Percentiles rank a stretch among this genome's conserved stretches.
phyloP scores from a whole-genome alignment of 176 grass and related monocot genomes.

The Pontederia crassipes region DNA sequence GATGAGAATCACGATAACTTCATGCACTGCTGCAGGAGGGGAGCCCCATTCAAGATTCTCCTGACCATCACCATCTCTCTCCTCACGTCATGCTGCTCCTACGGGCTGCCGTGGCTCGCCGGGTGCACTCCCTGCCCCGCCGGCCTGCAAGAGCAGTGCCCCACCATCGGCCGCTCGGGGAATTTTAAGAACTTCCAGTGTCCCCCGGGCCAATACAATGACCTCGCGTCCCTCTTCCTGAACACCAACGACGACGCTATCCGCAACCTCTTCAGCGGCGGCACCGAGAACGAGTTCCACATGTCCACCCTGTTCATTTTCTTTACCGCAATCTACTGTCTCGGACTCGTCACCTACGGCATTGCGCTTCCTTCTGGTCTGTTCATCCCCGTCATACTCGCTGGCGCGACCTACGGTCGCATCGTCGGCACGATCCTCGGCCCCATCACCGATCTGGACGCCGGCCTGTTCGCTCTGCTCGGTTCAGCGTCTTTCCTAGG shows the following conservation, averaged over 20 bases:
- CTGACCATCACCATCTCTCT: constrained; percentile 67
- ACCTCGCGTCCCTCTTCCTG: constrained; percentile 88
- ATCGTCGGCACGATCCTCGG: constrained; percentile 70
- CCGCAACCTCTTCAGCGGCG: constrained; percentile 76
- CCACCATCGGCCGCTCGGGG: constrained; percentile 68
- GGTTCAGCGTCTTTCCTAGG: constrained; percentile 78
- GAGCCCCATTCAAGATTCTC: constrained; percentile 80
- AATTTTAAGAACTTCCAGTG: constrained; percentile 94
- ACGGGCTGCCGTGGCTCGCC: constrained; percentile 83
- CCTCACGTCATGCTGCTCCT: constrained; percentile 72
- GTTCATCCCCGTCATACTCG: constrained; percentile 86
- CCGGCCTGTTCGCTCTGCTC: constrained; percentile 76
- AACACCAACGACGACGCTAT: constrained; percentile 94
- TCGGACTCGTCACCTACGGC: constrained; percentile 76
- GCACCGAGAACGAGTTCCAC: constrained; percentile 63
- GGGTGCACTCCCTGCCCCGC: constrained; percentile 52
- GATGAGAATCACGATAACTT: too few relatives aligned
- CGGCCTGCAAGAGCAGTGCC: constrained; percentile 45
- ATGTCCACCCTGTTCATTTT: constrained; percentile 69
- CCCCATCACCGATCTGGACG: constrained; percentile 53
- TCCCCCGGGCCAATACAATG: constrained; percentile 72
- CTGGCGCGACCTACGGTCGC: constrained; percentile 66
- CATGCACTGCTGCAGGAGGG: constrained; percentile 39
- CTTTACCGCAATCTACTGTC: constrained; percentile 61
- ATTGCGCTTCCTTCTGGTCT: constrained; percentile 89